Evolutionary conservation across 2,329 filamentous ascomycete genomes (phyloP).

Genomic region (Trichoderma harzianum): DNA sequence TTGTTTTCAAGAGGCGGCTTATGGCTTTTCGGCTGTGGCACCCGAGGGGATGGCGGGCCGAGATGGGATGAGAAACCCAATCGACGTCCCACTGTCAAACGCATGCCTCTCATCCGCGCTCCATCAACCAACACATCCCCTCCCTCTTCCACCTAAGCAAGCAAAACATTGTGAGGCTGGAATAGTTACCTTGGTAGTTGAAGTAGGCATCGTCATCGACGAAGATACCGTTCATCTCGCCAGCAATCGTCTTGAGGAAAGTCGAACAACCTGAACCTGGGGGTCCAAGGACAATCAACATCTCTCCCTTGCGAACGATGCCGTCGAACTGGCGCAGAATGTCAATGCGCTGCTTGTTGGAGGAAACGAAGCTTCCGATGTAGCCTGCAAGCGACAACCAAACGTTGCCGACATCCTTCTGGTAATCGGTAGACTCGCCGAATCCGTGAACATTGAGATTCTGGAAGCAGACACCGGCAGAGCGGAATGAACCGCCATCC

Average conservation of each 20-base stretch:
- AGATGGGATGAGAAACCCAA: neutral
- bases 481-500: slow-evolving; percentile 55
- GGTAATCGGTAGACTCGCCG: slow-evolving; percentile 66
- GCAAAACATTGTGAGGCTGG: neutral
- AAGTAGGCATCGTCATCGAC: slow-evolving; percentile 68
- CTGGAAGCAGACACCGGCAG: slow-evolving; percentile 62
- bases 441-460: slow-evolving; percentile 67
- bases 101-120: neutral
- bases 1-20: neutral
- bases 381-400: slow-evolving; percentile 49
- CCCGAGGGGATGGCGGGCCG: neutral
- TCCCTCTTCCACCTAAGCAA: neutral
- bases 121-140: neutral
- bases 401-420: slow-evolving; percentile 63
- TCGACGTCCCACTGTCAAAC: neutral
- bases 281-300: slow-evolving; percentile 71
- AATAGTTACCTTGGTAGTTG: slow-evolving; percentile 69
- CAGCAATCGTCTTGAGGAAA: slow-evolving; percentile 78
- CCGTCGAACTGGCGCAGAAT: slow-evolving; percentile 68
- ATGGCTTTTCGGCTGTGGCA: neutral
- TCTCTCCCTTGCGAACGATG: slow-evolving; percentile 66
- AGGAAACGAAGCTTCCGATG: slow-evolving; percentile 48
- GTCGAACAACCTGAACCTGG: slow-evolving; percentile 77
- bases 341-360: slow-evolving; percentile 57
- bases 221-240: slow-evolving; percentile 76